Conservation (phyloP, 441 rosid genomes). For the Omphalea diandra region DNA sequence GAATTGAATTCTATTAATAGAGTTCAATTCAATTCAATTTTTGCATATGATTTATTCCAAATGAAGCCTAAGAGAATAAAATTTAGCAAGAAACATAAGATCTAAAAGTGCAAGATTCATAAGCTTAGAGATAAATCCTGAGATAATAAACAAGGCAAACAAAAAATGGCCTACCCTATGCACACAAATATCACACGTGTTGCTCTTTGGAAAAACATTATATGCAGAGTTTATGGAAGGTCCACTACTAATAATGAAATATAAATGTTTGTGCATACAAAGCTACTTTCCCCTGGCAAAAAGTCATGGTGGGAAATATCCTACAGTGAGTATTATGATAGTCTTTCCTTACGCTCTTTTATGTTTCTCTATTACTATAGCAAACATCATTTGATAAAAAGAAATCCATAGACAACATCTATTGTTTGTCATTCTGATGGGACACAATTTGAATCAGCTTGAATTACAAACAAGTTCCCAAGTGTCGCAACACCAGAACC, state of each 20-base stretch:
- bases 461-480: background rate
- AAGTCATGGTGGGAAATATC: background rate
- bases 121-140: background rate
- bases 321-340: background rate
- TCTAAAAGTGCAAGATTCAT: too few relatives aligned
- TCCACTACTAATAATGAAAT: background rate
- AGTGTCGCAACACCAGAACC: too few relatives aligned
- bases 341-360: background rate
- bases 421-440: background rate
- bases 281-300: background rate
- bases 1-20: too few relatives aligned
- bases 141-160: background rate
- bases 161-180: background rate
- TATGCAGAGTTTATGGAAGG: background rate
- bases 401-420: background rate
- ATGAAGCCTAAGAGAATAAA: too few relatives aligned
- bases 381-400: background rate
- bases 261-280: background rate
- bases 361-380: background rate
- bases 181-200: background rate
- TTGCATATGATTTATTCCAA: too few relatives aligned
- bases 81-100: too few relatives aligned
- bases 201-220: background rate
- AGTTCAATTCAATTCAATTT: too few relatives aligned
- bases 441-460: background rate